A percentile compares a stretch with the other conserved stretches of the same genome.
Conservation (phyloP, 192 early-diverging fungal species). For the Cladochytrium replicatum region DNA sequence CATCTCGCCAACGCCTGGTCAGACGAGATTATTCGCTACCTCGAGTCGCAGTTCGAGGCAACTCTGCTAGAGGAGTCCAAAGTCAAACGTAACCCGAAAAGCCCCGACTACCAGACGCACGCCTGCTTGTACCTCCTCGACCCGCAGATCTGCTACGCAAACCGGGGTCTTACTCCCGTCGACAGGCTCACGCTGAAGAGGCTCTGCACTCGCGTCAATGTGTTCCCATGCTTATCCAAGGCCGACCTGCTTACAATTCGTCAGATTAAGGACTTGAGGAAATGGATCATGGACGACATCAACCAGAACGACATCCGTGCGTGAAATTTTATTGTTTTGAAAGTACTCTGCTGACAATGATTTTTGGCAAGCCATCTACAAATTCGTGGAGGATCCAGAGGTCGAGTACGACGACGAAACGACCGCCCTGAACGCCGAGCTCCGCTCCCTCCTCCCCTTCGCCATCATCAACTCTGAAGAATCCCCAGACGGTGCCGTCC, state of each 20-base stretch:
- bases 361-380: constrained; percentile 19
- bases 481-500: constrained; percentile 8
- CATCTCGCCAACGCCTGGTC: constrained; percentile 13
- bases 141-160: constrained; percentile 38
- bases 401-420: too few relatives aligned
- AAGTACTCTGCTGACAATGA: too few relatives aligned
- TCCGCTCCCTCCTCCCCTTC: constrained; percentile 31
- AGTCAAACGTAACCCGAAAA: constrained; percentile 61
- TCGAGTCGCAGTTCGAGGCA: constrained; percentile 36
- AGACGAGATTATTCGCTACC: constrained; percentile 16
- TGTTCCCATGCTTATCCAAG: constrained; percentile 33
- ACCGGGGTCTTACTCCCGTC: constrained; percentile 24
- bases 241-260: constrained; percentile 33
- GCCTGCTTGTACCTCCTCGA: constrained; percentile 87
- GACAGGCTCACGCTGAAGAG: constrained; percentile 26
- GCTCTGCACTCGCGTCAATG: constrained; percentile 22
- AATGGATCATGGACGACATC: constrained; percentile 25
- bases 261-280: constrained; percentile 18
- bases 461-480: constrained; percentile 40
- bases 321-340: too few relatives aligned
- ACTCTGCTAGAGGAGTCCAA: constrained; percentile 39
- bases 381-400: constrained; percentile 23
- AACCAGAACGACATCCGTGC: constrained; percentile 15
- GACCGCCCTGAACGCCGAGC: constrained; percentile 29
- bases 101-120: constrained; percentile 73